Base-by-base conservation (phyloP, 139 green algal species). In the Ettlia oleoabundans region DNA sequence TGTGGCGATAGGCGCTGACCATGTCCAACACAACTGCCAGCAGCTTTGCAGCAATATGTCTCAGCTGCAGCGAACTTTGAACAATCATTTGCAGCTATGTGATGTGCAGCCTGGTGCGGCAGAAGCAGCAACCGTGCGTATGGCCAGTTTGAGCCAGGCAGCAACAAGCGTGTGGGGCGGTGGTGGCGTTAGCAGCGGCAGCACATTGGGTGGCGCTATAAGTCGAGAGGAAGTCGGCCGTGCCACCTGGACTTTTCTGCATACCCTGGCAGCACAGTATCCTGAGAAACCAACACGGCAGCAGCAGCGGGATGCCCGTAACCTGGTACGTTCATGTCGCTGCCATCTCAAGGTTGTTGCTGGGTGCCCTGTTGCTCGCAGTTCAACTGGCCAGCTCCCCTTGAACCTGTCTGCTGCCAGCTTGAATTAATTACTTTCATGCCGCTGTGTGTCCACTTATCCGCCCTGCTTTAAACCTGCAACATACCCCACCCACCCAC, bases 251-350 rank as follows among this genome's bases (percentile, higher is more conserved):
- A 94, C 88, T 24, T 86, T 99, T 32, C 91, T 99, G 84, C 96
- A 99, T 86, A 96, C 91, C 47, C 84, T 99, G 21, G 96, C 96
- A 35, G 96, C 96, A 4, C 93, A 97, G 87, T 97, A 93, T 70
- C 96, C 96, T 3, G 91, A 98, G 19, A 75, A 87, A 0, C 96
- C 96, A 19, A 95, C 87, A 2, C 89, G 89, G 2, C 87, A 92
- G 84, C 96, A 99, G 86, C 89, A 93, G 82, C 85, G 85, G 35
- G 92, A 96, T 78, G 89, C 84, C 0, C 84, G 76, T 21, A 84
- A 90, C 4, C 75, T 95, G 76, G 90, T 95, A 52, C 43, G 82
- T 2, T 13, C 0, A 21, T n/a, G 18, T 7, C 32, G 18, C 32
- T 8, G 64, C 64, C 9, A 21, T 43, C 6, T 41, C 32, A 21